phyloP scores from a whole-genome alignment of 352 stramenopile genomes.

The Phytopythium boreale region DNA sequence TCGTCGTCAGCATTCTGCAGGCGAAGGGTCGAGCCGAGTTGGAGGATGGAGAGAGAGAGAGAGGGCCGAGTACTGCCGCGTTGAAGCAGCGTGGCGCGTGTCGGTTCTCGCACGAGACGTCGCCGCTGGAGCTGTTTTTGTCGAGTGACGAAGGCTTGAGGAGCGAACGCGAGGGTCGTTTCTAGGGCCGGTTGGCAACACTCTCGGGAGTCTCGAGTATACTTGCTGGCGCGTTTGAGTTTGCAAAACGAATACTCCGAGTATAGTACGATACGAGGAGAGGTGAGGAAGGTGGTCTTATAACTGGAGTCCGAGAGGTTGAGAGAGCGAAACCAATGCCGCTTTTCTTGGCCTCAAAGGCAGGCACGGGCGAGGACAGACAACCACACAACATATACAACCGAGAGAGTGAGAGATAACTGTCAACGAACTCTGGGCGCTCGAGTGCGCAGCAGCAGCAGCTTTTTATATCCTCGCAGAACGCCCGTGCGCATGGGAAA shows the following conservation, averaged over 20 bases:
- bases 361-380: neutral
- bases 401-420: neutral
- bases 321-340: neutral
- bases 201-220: neutral
- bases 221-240: neutral
- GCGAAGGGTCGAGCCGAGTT: neutral
- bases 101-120: neutral
- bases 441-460: neutral
- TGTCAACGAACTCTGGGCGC: neutral
- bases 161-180: neutral
- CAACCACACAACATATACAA: neutral
- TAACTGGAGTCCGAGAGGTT: neutral
- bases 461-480: neutral
- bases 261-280: neutral
- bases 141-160: neutral
- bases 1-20: slow-evolving; percentile 1
- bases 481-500: neutral
- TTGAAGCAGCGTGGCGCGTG: neutral
- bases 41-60: neutral
- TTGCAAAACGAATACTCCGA: neutral
- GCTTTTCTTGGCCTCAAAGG: neutral
- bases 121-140: neutral
- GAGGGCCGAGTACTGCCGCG: neutral
- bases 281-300: no score
- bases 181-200: no score